Base-by-base conservation (phyloP, 257 asterid genomes). In the Nicotiana otophora region DNA sequence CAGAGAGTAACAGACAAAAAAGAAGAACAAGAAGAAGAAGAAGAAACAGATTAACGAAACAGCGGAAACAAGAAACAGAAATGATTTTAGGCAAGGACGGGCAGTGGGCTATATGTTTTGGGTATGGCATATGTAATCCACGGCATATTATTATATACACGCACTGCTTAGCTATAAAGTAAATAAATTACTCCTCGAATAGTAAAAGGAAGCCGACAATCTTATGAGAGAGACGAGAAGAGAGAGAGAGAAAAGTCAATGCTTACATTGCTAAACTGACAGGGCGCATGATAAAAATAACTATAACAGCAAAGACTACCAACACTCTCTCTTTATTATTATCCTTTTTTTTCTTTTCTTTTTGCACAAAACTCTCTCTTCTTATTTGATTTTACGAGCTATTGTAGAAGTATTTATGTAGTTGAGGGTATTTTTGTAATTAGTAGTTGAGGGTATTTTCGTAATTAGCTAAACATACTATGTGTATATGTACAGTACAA, bases 161-260 rank as follows among this genome's bases (percentile, higher is more conserved):
- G 31, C 3, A 57, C 7, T 15, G 12, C 26, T 74, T 51, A 26
- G 80, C 26, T 74, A 75, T 51, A 51, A 51, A 53, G 19, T 75
- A 26, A 75, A 26, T 74, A 26, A 74, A 14, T 53, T 53, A 53
- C 58, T 53, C 19, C 58, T 53, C 3, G 1, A 53, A 26, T 5
- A 31, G 48, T 31, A 26, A 39, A 36, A 4, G 16, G 23, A 42
- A 54, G 80, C 87, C 82, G 84, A 55, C 83, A 78, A 30, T 69
- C 81, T 11, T 20, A 76, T 69, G 61, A 39, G 76, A 30, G 62
- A 4, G 65, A 16, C 10, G 46, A 33, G 53, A 28, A n/a, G 66
- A 20, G 39, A 48, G 42, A 75, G 36, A 30, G 14, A 33, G 34
- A 63, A 57, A 74, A 77, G 88, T 83, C 88, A 86, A 83, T 77